phyloP scores from a whole-genome alignment of 169 alveolate species.

The Hepatocystis sp. region DNA sequence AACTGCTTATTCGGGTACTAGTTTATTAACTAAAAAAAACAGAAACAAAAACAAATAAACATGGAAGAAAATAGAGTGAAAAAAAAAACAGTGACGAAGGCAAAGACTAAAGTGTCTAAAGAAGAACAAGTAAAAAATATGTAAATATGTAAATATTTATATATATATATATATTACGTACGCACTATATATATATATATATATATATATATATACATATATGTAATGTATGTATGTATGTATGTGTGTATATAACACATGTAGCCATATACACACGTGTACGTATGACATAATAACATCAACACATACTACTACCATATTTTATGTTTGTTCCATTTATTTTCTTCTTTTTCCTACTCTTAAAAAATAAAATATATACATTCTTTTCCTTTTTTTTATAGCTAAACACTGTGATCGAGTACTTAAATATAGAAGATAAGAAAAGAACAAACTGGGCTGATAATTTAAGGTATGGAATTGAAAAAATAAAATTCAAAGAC shows the following conservation, averaged over 20 bases:
- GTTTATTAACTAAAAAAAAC: no score
- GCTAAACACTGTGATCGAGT: conserved; percentile 43
- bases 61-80: conserved; percentile 17
- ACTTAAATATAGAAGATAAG: conserved; percentile 51
- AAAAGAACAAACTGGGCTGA: conserved; percentile 52
- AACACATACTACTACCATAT: no score
- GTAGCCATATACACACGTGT: no score
- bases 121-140: conserved; percentile 70
- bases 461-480: conserved; percentile 15
- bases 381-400: not conserved
- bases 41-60: no score
- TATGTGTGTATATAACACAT: no score
- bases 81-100: conserved; percentile 20
- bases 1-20: no score
- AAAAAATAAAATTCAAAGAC: conserved; percentile 29
- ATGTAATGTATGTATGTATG: no score
- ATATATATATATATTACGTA: not conserved
- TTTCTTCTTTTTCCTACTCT: no score
- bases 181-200: not conserved
- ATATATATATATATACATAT: not conserved
- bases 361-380: no score
- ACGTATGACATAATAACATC: no score
- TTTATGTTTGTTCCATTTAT: not conserved
- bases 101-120: conserved; percentile 11
- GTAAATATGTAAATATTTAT: not conserved